Evolutionary conservation across 2,329 filamentous ascomycete species (phyloP).

Genomic region (Emergomyces orientalis): DNA sequence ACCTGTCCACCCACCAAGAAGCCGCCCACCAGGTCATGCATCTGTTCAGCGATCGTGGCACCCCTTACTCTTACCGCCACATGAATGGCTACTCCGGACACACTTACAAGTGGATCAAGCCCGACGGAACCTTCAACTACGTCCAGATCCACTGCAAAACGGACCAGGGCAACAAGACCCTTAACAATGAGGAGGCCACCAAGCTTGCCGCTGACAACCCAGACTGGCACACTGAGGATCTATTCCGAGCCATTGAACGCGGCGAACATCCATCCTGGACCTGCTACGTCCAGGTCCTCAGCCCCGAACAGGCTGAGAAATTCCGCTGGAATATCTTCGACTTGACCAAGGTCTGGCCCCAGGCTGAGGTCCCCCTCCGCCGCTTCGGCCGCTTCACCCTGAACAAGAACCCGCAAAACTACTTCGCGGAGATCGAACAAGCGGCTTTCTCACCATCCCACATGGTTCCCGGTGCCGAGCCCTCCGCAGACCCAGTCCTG

Average conservation of each 20-base stretch:
- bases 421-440: constrained; percentile 64
- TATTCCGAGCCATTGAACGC: constrained; percentile 53
- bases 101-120: constrained; percentile 58
- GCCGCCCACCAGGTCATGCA: constrained; percentile 55
- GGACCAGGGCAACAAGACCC: constrained; percentile 52
- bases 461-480: constrained; percentile 57
- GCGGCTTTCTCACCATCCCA: constrained; percentile 60
- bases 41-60: constrained; percentile 58
- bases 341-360: constrained; percentile 61
- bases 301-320: constrained; percentile 52
- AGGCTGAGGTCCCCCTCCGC: constrained; percentile 51
- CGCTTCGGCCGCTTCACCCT: constrained; percentile 55
- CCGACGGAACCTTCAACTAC: constrained; percentile 57
- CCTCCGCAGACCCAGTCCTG: constrained; percentile 60
- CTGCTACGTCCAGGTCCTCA: constrained; percentile 54
- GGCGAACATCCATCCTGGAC: constrained; percentile 57
- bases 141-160: constrained; percentile 57
- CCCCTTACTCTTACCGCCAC: constrained; percentile 54
- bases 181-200: constrained; percentile 49
- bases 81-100: constrained; percentile 62
- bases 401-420: constrained; percentile 57
- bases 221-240: constrained; percentile 54
- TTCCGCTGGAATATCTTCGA: constrained; percentile 59
- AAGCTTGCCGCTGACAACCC: constrained; percentile 49
- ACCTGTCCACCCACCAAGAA: constrained; percentile 53